A percentile compares a stretch with the other conserved stretches of the same genome.
Evolutionary conservation across 2,329 filamentous ascomycete genomes (phyloP).

Genomic region (Harringtonia lauricola): DNA sequence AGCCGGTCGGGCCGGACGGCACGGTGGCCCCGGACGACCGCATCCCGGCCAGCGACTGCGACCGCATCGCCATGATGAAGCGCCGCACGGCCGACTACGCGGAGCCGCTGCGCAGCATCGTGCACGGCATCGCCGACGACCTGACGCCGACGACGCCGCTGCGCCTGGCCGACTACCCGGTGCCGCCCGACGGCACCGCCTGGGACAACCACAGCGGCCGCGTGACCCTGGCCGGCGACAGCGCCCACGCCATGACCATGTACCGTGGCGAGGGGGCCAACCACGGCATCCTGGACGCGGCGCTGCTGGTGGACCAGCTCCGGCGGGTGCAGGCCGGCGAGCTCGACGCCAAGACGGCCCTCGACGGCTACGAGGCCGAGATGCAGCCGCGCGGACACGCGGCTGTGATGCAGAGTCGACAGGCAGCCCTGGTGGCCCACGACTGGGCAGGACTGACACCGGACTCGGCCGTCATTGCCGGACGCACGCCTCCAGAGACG

Average conservation of each 20-base stretch:
- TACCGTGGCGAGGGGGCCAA: conserved; percentile 29
- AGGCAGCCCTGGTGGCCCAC: neutral
- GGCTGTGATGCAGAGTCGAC: neutral
- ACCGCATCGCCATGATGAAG: too few relatives aligned
- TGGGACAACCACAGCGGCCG: conserved; percentile 32
- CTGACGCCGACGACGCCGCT: conserved; percentile 24
- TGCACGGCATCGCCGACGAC: conserved; percentile 31
- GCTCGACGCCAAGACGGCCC: neutral
- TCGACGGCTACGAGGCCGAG: neutral
- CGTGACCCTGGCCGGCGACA: conserved; percentile 39
- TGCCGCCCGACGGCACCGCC: too few relatives aligned
- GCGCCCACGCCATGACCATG: conserved; percentile 50
- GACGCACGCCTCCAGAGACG: too few relatives aligned
- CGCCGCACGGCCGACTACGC: too few relatives aligned
- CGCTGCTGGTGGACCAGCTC: conserved; percentile 17
- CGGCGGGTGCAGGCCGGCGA: neutral
- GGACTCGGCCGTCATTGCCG: neutral
- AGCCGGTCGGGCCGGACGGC: neutral
- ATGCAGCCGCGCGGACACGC: neutral
- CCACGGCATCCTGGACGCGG: conserved; percentile 28
- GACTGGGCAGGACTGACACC: neutral
- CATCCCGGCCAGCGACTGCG: too few relatives aligned
- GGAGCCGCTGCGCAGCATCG: conserved; percentile 17
- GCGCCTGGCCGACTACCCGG: conserved; percentile 24
- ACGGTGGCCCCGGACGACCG: too few relatives aligned